Evolutionary conservation across 2,329 filamentous ascomycete species (phyloP), one percentile per base, ranked within the genome.

Genomic region (Pseudogymnoascus sp.): DNA sequence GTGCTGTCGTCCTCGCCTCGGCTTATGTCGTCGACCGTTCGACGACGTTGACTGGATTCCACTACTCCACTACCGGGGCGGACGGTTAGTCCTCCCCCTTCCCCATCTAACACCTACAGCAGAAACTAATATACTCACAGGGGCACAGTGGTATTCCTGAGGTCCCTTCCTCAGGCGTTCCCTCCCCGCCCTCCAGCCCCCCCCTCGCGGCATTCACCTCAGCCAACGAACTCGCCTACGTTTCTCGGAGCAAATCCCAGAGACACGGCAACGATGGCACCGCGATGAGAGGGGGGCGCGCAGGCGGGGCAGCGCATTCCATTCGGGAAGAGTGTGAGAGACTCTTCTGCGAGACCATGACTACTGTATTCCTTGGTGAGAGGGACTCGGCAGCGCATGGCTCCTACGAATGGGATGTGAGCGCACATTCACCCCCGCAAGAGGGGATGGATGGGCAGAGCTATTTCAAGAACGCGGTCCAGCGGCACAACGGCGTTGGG

Each of bases 291-390:
- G 50, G 50, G 50, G 75, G 78, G 75, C 81, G 84, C 75, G 84
- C 83, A 89, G 89, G 89, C 90, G 92, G 92, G 91, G 92, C 92
- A 88, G 87, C 91, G 89, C 87, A 90, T 80, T 88, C 88, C 82
- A 96, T 96, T 84, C 92, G 89, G 90, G 92, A 89, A 92, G 92
- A 96, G 91, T 96, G 93, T 96, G 93, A 96, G 92, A 97, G 93
- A 84, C 93, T 96, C 89, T 96, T 96, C 86, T 96, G 93, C 82
- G 91, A 93, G 89, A 89, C 88, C 84, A 90, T 96, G 87, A 89
- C 86, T 81, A 82, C 88, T 82, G 89, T 90, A 82, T 96, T 97
- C 87, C 90, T 89, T 84, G 93, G 91, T 96, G 92, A 96, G 91
- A 87, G 89, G 89, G 87, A 87, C 80, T 78, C 81, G 83, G 84